phyloP scores from a whole-genome alignment of 495 filamentous ascomycete genomes.

The Cercophora sp. region DNA sequence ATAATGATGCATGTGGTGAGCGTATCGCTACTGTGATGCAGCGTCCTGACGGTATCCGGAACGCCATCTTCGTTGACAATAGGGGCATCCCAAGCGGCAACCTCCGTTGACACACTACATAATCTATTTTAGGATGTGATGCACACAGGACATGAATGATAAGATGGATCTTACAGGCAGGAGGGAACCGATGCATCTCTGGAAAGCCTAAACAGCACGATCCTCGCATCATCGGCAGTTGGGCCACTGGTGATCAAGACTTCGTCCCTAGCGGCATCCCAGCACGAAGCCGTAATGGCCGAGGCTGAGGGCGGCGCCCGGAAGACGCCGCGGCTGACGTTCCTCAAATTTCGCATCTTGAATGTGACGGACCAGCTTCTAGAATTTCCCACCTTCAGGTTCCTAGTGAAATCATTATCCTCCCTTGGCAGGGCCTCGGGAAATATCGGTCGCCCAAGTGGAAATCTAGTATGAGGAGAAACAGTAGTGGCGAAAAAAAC shows the following conservation, averaged over 20 bases:
- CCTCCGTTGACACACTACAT: constrained; percentile 33
- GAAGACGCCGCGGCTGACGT: constrained; percentile 60
- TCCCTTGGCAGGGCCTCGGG: constrained; percentile 1
- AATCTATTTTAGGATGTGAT: constrained; percentile 8
- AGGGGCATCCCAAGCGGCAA: constrained; percentile 85
- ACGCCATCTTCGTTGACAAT: constrained; percentile 64
- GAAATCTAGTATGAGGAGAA: too few species aligned
- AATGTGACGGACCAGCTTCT: too few species aligned
- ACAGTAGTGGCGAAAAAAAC: constrained; percentile 7
- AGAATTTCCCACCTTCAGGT: too few species aligned
- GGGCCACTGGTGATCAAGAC: constrained; percentile 75
- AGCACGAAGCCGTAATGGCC: constrained; percentile 65
- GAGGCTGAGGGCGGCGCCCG: constrained; percentile 36
- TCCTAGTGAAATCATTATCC: background rate
- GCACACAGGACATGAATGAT: too few species aligned
- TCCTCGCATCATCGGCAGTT: constrained; percentile 52
- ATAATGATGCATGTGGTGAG: constrained; percentile 73
- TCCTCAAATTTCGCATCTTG: constrained; percentile 77
- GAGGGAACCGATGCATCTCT: constrained; percentile 35
- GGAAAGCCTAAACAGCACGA: constrained; percentile 60
- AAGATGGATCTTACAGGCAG: constrained; percentile 40
- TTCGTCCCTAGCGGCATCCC: constrained; percentile 69
- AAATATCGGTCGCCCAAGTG: constrained; percentile 4
- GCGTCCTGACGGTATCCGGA: constrained; percentile 65
- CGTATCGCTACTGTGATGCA: constrained; percentile 83